These are phyloP conservation scores for Pharus latifolius DNA, from an alignment of 176 grass and related monocot species.

Conservation along the genomic window DNA sequence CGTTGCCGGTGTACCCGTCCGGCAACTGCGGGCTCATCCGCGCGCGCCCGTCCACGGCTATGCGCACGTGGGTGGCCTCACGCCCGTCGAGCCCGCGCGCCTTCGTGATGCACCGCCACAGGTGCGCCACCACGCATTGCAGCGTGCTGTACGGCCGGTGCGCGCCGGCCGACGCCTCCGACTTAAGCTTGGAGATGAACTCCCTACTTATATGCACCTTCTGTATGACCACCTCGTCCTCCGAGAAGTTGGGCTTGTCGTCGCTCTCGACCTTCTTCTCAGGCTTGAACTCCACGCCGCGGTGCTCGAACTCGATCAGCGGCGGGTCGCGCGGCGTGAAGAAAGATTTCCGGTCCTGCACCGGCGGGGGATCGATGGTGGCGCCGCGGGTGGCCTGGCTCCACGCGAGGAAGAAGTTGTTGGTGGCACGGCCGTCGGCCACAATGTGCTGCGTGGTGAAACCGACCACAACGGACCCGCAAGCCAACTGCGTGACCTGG, in stretches of 20 bases:
- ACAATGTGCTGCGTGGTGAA: conserved; percentile 20
- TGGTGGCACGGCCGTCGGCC: conserved; percentile 9
- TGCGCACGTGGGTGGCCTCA: conserved; percentile 2
- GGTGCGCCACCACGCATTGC: conserved; percentile 20
- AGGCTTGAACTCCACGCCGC: conserved; percentile 22
- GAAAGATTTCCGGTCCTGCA: conserved; percentile 14
- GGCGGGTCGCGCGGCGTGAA: not conserved
- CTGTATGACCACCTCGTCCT: conserved; percentile 4
- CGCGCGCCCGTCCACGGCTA: conserved; percentile 13
- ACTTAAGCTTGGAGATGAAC: conserved; percentile 17
- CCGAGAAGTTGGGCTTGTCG: not conserved
- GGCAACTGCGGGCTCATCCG: conserved; percentile 11
- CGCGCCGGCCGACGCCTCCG: not conserved
- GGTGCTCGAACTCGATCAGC: conserved; percentile 13
- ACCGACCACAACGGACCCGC: conserved; percentile 10
- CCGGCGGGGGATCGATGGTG: not conserved
- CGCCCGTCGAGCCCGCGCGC: conserved; percentile 4
- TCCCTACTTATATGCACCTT: conserved; percentile 14
- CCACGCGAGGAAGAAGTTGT: conserved; percentile 21
- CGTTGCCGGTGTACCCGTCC: conserved; percentile 7
- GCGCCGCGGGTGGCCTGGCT: conserved; percentile 25
- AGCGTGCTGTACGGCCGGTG: conserved; percentile 15
- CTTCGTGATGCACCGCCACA: conserved; percentile 15
- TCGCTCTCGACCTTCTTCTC: not conserved
- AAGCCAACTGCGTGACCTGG: conserved; percentile 15